Evolutionary conservation across 2,329 filamentous ascomycete species (phyloP).

Genomic region (Neonectria punicea): DNA sequence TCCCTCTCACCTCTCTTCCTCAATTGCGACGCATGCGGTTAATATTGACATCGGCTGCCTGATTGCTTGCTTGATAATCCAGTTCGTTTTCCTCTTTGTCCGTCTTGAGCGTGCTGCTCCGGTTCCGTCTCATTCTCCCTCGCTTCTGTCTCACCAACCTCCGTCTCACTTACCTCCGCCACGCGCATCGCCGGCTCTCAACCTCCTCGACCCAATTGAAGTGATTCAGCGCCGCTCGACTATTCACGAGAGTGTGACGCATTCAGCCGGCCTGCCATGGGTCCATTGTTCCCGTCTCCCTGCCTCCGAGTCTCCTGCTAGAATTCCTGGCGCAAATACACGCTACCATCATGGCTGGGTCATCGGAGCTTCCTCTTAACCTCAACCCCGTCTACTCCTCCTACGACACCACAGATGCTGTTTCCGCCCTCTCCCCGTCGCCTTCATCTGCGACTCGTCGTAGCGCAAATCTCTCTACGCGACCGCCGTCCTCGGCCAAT

Average conservation of each 20-base stretch:
- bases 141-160: neutral
- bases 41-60: neutral
- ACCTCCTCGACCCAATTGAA: conserved; percentile 1
- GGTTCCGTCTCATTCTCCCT: neutral
- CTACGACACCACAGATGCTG: conserved; percentile 23
- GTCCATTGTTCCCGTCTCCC: conserved; percentile 14
- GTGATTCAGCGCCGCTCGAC: conserved; percentile 5
- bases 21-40: neutral
- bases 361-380: conserved; percentile 11
- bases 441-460: conserved; percentile 20
- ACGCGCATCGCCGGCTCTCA: neutral
- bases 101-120: neutral
- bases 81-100: neutral
- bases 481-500: conserved; percentile 9
- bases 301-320: conserved; percentile 7
- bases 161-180: conserved; percentile 4
- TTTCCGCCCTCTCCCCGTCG: conserved; percentile 17
- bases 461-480: conserved; percentile 1
- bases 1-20: neutral
- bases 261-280: conserved; percentile 21
- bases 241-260: neutral
- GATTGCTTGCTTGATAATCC: neutral
- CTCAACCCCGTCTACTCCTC: conserved; percentile 17
- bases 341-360: conserved; percentile 31
- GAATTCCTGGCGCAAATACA: conserved; percentile 1